These are phyloP conservation scores for Mortierella antarctica DNA, from an alignment of 192 early-diverging fungal genomes.

Conservation along the genomic window DNA sequence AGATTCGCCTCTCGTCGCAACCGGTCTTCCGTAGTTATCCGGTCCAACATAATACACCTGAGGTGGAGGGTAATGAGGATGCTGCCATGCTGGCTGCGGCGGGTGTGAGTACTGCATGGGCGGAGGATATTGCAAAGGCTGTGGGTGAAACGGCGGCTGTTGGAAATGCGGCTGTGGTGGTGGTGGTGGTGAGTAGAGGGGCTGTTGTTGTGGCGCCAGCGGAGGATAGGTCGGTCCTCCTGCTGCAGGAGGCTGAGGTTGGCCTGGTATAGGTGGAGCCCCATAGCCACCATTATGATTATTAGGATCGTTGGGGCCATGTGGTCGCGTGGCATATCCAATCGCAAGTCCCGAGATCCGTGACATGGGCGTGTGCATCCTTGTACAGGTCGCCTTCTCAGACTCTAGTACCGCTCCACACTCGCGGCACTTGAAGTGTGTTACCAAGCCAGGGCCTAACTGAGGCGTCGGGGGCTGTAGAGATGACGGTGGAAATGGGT, in stretches of 20 bases:
- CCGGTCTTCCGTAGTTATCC: no score
- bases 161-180: background rate
- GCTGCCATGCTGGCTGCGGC: background rate
- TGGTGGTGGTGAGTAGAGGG: background rate
- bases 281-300: no score
- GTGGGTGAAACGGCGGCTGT: background rate
- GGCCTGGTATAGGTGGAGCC: background rate
- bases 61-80: background rate
- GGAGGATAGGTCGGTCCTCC: background rate
- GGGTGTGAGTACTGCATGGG: background rate
- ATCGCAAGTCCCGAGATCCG: background rate
- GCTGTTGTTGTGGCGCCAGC: background rate
- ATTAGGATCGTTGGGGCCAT: no score
- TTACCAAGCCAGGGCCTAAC: slow-evolving; percentile 3
- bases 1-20: no score
- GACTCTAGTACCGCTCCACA: slow-evolving; percentile 13
- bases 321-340: background rate
- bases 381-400: slow-evolving; percentile 1
- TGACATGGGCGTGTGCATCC: slow-evolving; percentile 4
- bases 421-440: slow-evolving; percentile 5
- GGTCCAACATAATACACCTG: background rate
- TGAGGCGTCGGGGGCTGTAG: background rate
- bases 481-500: background rate
- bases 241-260: background rate
- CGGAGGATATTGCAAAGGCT: background rate